Percentiles rank a stretch among this genome's conserved stretches.
phyloP scores from a whole-genome alignment of 192 early-diverging fungal species.

The Coemansia sp. region DNA sequence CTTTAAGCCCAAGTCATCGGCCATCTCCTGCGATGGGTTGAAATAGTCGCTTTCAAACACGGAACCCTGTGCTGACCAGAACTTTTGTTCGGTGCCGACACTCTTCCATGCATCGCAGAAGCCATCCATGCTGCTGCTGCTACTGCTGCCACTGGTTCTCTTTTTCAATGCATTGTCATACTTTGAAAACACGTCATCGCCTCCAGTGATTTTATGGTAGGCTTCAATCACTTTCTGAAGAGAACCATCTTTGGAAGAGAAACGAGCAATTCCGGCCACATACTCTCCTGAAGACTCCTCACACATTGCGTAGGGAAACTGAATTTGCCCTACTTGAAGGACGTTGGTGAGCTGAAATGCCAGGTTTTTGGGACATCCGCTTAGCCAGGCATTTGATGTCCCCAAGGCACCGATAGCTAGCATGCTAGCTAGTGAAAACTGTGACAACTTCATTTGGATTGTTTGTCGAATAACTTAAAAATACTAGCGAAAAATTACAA shows the following conservation, averaged over 20 bases:
- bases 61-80: conserved; percentile 13
- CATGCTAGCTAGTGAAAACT: background rate
- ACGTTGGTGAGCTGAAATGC: conserved; percentile 54
- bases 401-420: conserved; percentile 7
- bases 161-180: conserved; percentile 22
- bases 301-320: conserved; percentile 47
- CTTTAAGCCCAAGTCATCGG: conserved; percentile 30
- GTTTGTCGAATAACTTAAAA: background rate
- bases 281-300: conserved; percentile 51
- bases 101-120: conserved; percentile 45
- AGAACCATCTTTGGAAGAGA: conserved; percentile 44
- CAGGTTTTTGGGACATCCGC: conserved; percentile 43
- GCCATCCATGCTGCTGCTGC: conserved; percentile 22
- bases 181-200: conserved; percentile 37
- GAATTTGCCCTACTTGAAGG: conserved; percentile 37
- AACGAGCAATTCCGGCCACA: conserved; percentile 54
- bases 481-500: background rate
- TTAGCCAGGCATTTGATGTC: conserved; percentile 21
- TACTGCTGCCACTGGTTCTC: conserved; percentile 4
- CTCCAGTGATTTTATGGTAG: conserved; percentile 19
- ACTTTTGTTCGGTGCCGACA: conserved; percentile 3
- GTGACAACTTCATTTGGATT: conserved; percentile 1
- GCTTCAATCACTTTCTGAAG: conserved; percentile 23
- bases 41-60: conserved; percentile 14
- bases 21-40: conserved; percentile 6